Percentiles rank a stretch among this genome's conserved stretches.
These are phyloP conservation scores for Globisporangium paroecandrum DNA, from an alignment of 352 stramenopile species.

Conservation along the genomic window DNA sequence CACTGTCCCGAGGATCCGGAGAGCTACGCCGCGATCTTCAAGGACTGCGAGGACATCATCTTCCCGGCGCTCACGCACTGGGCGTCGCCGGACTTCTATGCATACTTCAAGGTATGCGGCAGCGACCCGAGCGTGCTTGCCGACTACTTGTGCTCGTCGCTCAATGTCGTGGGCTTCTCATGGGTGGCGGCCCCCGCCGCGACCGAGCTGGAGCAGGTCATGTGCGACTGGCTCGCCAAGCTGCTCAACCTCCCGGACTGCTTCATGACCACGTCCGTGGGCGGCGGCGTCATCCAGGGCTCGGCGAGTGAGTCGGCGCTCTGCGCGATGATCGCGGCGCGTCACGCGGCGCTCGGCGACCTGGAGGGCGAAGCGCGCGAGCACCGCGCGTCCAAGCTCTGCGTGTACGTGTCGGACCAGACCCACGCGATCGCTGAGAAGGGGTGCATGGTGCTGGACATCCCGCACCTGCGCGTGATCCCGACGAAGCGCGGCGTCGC, in stretches of 20 bases:
- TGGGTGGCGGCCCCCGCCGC: conserved; percentile 56
- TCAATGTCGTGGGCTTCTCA: conserved; percentile 62
- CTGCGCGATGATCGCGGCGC: conserved; percentile 34
- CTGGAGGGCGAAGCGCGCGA: conserved; percentile 31
- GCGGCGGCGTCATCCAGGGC: conserved; percentile 66
- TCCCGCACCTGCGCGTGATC: conserved; percentile 52
- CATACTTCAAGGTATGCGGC: conserved; percentile 29
- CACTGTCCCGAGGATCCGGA: conserved; percentile 47
- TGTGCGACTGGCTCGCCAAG: conserved; percentile 68
- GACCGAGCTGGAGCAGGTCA: conserved; percentile 22
- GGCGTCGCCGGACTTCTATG: conserved; percentile 62
- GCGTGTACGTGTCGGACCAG: conserved; percentile 69
- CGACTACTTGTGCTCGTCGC: conserved; percentile 47
- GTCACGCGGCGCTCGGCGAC: conserved; percentile 33
- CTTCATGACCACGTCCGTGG: conserved; percentile 47
- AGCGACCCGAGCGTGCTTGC: conserved; percentile 53
- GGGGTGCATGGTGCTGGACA: conserved; percentile 62
- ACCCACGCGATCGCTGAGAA: conserved; percentile 69
- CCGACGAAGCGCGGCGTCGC: conserved; percentile 41
- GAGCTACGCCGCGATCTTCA: conserved; percentile 60
- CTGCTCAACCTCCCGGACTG: conserved; percentile 49
- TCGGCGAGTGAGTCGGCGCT: conserved; percentile 18
- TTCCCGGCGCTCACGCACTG: conserved; percentile 69
- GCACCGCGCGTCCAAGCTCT: conserved; percentile 25
- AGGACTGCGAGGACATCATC: conserved; percentile 52